Evolutionary conservation across 345 rosid species (phyloP).

Genomic region (Melastoma malabathricum): DNA sequence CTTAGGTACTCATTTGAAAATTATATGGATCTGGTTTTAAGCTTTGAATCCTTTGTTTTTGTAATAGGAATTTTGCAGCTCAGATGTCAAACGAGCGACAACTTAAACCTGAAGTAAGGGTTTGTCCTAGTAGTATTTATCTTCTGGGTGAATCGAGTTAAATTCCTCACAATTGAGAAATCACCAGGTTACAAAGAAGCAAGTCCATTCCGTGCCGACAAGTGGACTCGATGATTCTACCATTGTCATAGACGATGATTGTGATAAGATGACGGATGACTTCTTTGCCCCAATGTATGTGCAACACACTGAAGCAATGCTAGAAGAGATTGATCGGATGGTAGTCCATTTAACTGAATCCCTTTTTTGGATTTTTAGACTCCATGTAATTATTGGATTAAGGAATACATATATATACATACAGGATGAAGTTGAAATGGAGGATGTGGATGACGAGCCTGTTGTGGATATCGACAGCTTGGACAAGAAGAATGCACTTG

Average conservation of each 20-base stretch:
- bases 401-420: neutral
- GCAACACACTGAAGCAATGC: constrained; percentile 80
- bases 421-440: constrained; percentile 88
- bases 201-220: constrained; percentile 10
- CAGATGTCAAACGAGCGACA: constrained; percentile 59
- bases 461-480: constrained; percentile 53
- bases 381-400: neutral
- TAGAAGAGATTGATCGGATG: constrained; percentile 82
- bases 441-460: constrained; percentile 43
- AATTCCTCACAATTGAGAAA: neutral
- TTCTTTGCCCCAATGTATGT: constrained; percentile 68
- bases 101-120: constrained; percentile 32
- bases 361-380: no score
- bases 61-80: constrained; percentile 63
- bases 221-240: constrained; percentile 25
- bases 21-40: constrained; percentile 1
- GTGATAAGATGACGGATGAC: constrained; percentile 22
- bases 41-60: constrained; percentile 5
- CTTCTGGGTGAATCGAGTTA: neutral
- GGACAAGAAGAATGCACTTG: constrained; percentile 63
- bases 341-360: constrained; percentile 16
- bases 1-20: neutral
- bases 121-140: constrained; percentile 2
- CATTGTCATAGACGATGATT: constrained; percentile 36
- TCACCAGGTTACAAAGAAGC: constrained; percentile 36